These are phyloP conservation scores for Amoebophrya sp. DNA, from an alignment of 169 alveolate genomes.

Conservation along the genomic window DNA sequence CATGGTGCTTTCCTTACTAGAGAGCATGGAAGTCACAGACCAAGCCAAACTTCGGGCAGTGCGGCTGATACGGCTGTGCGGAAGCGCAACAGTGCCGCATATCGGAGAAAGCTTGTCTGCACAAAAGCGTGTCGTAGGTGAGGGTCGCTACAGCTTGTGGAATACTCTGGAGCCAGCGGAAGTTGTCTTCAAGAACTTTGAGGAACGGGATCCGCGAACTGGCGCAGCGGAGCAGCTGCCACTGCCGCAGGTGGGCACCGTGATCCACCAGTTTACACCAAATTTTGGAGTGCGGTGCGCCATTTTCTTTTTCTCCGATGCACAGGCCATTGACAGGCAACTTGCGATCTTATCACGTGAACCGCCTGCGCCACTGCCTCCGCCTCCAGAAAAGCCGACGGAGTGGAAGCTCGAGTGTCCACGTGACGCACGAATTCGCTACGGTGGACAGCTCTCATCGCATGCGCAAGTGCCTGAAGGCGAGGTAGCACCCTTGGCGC, in stretches of 20 bases:
- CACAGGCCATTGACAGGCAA: not conserved
- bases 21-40: not conserved
- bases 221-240: not conserved
- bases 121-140: not conserved
- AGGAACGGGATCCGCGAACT: not conserved
- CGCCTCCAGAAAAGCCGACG: not conserved
- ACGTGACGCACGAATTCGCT: not conserved
- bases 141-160: not conserved
- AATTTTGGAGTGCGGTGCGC: not conserved
- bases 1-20: not conserved
- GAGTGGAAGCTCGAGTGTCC: not conserved
- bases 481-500: too few relatives aligned
- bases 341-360: not conserved
- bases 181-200: too few relatives aligned
- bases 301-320: not conserved
- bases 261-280: not conserved
- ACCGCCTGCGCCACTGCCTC: not conserved
- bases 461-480: too few relatives aligned
- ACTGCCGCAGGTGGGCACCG: not conserved
- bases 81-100: not conserved
- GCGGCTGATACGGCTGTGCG: not conserved
- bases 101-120: not conserved
- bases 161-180: too few relatives aligned
- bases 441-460: not conserved
- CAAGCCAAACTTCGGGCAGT: not conserved